phyloP scores from a whole-genome alignment of 805 yeast genomes.

The Candida namnaoensis region DNA sequence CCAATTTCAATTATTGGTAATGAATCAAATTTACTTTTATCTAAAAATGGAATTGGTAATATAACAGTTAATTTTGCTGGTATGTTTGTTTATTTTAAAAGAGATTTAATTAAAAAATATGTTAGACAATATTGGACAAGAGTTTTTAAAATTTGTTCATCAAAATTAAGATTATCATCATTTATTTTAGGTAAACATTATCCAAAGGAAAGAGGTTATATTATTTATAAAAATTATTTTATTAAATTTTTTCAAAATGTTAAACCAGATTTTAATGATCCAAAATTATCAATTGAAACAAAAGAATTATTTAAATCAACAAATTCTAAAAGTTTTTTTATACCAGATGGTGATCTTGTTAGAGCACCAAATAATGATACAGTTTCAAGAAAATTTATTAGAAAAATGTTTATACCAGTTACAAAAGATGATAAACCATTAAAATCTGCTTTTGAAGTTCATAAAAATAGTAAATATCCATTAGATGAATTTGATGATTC shows the following conservation, averaged over 20 bases:
- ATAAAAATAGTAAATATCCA: constrained; percentile 23
- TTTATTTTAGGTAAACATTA: constrained; percentile 59
- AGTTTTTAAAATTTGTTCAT: constrained; percentile 47
- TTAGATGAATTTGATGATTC: constrained; percentile 32
- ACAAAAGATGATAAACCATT: constrained; percentile 67
- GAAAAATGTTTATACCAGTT: constrained; percentile 70
- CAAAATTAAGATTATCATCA: constrained; percentile 66
- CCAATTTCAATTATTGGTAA: constrained; percentile 6
- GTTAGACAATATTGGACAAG: constrained; percentile 51
- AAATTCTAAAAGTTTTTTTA: constrained; percentile 43
- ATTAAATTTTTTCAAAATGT: constrained; percentile 32
- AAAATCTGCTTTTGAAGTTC: constrained; percentile 19
- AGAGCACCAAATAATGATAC: constrained; percentile 86
- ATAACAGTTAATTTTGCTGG: too few species aligned
- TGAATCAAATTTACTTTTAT: too few species aligned
- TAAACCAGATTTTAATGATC: constrained; percentile 49
- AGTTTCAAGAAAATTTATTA: constrained; percentile 54
- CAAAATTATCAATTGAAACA: constrained; percentile 43
- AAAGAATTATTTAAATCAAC: constrained; percentile 30
- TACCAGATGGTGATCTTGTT: constrained; percentile 74
- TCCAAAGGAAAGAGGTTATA: constrained; percentile 62
- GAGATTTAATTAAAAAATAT: constrained; percentile 18
- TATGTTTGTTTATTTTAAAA: neutral
- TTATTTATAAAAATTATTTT: constrained; percentile 42
- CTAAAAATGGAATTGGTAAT: too few species aligned